phyloP scores from a whole-genome alignment of 1,284 basidiomycete genomes.

The Puccinia sorghi region DNA sequence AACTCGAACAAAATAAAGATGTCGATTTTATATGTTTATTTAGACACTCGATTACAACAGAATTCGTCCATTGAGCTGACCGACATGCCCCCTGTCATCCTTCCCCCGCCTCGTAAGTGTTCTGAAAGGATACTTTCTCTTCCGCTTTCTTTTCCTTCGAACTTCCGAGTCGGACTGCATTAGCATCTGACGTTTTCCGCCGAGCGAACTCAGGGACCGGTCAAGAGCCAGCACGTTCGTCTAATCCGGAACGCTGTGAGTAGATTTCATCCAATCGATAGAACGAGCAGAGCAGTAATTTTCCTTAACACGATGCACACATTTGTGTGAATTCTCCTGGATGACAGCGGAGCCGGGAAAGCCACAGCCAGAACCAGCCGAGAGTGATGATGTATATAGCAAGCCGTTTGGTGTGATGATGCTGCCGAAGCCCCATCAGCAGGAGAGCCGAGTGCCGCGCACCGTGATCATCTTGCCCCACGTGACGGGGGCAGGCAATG shows the following conservation, averaged over 20 bases:
- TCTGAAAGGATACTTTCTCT: neutral
- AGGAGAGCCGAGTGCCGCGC: neutral
- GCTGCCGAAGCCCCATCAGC: neutral
- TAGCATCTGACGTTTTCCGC: no score
- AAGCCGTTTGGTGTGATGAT: conserved; percentile 25
- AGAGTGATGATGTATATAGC: neutral
- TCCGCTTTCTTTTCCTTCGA: neutral
- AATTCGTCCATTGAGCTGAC: neutral
- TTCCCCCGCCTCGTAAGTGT: neutral
- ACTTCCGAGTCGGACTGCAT: no score
- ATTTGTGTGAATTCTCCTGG: neutral
- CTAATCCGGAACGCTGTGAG: no score
- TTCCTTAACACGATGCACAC: no score
- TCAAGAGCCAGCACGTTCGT: no score
- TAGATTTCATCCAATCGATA: no score
- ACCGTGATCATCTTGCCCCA: conserved; percentile 5
- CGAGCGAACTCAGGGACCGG: no score
- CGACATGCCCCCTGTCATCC: neutral
- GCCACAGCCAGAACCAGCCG: no score
- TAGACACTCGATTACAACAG: conserved; percentile 4
- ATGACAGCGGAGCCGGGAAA: neutral
- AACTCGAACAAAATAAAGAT: neutral
- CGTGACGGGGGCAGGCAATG: neutral
- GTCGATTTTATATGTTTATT: neutral
- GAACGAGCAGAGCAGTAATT: neutral